phyloP scores from a whole-genome alignment of 176 grass and related monocot genomes.

The Thalia dealbata region DNA sequence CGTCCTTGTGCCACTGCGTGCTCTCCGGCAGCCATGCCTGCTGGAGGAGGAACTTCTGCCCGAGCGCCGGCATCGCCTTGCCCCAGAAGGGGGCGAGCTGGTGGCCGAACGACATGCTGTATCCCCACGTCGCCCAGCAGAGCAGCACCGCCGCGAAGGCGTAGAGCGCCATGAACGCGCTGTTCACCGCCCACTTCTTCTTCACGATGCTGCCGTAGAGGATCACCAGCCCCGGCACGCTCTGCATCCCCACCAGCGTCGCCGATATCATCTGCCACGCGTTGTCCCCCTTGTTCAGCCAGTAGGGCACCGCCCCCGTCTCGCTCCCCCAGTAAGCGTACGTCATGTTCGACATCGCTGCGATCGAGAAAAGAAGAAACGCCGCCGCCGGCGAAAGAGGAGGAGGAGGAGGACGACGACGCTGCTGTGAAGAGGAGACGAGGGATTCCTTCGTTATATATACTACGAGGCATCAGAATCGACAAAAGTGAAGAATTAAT shows the following conservation, averaged over 20 bases:
- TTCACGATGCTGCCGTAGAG: constrained; percentile 97
- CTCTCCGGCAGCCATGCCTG: constrained; percentile 39
- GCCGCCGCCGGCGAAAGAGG: too few species aligned
- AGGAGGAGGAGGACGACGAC: too few species aligned
- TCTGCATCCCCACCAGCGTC: constrained; percentile 80
- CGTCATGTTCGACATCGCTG: too few species aligned
- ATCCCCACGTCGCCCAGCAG: constrained; percentile 88
- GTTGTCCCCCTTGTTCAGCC: constrained; percentile 95
- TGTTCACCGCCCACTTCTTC: constrained; percentile 97
- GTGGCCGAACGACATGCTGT: constrained; percentile 87
- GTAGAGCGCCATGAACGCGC: constrained; percentile 93
- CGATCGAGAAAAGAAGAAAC: too few species aligned
- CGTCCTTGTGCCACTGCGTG: constrained; percentile 9
- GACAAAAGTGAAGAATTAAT: too few species aligned
- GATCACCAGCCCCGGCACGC: constrained; percentile 64
- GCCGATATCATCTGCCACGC: constrained; percentile 90
- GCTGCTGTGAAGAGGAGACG: too few species aligned
- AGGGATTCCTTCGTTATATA: too few species aligned
- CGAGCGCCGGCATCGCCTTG: constrained; percentile 51
- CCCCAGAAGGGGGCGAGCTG: constrained; percentile 79
- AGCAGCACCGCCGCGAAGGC: constrained; percentile 85
- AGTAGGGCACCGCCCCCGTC: constrained; percentile 27
- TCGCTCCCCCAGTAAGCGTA: constrained; percentile 27
- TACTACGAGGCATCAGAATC: too few species aligned
- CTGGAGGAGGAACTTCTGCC: constrained; percentile 47